Conservation (phyloP, 2,329 filamentous ascomycete genomes). For the Aureobasidium uvarum region DNA sequence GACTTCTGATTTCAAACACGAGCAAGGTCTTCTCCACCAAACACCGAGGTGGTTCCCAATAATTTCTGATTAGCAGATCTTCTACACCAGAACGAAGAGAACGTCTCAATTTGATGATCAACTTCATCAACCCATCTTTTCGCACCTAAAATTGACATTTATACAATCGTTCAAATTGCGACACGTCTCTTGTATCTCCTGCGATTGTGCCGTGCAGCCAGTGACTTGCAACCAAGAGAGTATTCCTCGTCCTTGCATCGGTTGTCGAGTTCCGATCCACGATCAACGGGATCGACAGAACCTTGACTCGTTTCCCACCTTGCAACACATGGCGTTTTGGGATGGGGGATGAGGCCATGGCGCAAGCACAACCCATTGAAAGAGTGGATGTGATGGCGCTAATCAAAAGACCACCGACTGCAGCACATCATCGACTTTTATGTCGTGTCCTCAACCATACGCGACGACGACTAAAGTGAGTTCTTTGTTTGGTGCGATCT, state of each 20-base stretch:
- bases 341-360: neutral
- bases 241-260: conserved; percentile 14
- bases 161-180: neutral
- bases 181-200: neutral
- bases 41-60: conserved; percentile 16
- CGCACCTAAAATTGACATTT: neutral
- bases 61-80: conserved; percentile 10
- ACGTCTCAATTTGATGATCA: neutral
- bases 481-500: neutral
- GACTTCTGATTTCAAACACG: conserved; percentile 5
- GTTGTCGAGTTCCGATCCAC: conserved; percentile 14
- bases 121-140: neutral
- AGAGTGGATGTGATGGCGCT: neutral
- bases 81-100: neutral
- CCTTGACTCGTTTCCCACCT: conserved; percentile 15
- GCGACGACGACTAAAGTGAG: neutral
- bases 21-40: conserved; percentile 22
- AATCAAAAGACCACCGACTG: neutral
- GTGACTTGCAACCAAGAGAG: neutral
- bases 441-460: neutral
- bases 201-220: conserved; percentile 12
- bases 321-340: conserved; percentile 15
- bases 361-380: neutral
- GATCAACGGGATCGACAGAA: conserved; percentile 15
- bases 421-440: conserved; percentile 1